These are phyloP conservation scores for Fragaria iinumae DNA, from an alignment of 306 rosid species.

Conservation along the genomic window DNA sequence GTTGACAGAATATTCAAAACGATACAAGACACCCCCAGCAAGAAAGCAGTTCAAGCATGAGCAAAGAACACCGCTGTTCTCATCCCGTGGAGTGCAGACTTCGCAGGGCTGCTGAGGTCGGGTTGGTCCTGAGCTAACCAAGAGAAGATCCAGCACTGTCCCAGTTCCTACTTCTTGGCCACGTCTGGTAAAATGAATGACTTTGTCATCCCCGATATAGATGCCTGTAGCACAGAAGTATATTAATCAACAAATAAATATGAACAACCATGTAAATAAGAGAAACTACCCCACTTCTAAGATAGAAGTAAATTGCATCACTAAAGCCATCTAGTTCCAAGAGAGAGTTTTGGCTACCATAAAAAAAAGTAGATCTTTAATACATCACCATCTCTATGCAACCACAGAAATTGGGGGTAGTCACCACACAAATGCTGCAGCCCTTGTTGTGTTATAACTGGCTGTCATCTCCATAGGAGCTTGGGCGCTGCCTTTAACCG, in stretches of 20 bases:
- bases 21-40: constrained; percentile 78
- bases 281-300: not conserved
- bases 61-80: constrained; percentile 54
- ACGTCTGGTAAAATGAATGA: constrained; percentile 83
- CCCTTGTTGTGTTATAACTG: not conserved
- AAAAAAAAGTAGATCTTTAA: not conserved
- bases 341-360: not conserved
- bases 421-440: not conserved
- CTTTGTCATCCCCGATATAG: constrained; percentile 68
- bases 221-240: constrained; percentile 51
- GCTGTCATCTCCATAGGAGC: not conserved
- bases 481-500: not conserved
- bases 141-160: constrained; percentile 68
- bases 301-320: not conserved
- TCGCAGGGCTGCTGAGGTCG: constrained; percentile 46
- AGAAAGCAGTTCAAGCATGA: constrained; percentile 93
- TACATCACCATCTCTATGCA: not conserved
- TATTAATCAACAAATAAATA: not conserved
- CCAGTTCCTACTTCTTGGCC: constrained; percentile 99
- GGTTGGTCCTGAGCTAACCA: constrained; percentile 75
- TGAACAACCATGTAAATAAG: not conserved
- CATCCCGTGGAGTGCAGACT: constrained; percentile 46
- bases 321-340: not conserved
- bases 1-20: constrained; percentile 70
- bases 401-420: not conserved